Percentiles rank a stretch among this genome's conserved stretches.
Conservation (phyloP, 2,329 filamentous ascomycete species). For the Phoma sp. region DNA sequence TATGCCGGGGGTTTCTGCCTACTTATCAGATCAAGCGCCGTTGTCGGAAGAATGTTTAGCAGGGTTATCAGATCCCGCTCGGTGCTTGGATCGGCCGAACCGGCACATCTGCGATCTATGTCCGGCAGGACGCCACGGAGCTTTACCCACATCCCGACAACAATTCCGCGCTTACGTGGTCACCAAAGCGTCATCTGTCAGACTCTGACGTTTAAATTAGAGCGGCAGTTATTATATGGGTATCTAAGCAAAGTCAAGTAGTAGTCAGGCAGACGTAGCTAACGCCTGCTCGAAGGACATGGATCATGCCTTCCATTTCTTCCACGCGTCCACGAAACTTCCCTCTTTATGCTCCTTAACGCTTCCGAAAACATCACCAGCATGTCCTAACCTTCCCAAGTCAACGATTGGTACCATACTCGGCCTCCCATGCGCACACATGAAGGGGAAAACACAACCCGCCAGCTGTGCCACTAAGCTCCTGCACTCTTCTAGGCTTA, state of each 20-base stretch:
- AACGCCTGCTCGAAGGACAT: background rate
- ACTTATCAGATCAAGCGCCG: conserved; percentile 13
- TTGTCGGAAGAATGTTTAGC: conserved; percentile 15
- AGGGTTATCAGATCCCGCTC: conserved; percentile 17
- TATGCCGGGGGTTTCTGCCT: conserved; percentile 7
- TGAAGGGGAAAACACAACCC: conserved; percentile 75
- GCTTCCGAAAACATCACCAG: background rate
- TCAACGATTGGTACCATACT: conserved; percentile 58
- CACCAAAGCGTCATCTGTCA: background rate
- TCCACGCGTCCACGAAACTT: conserved; percentile 15
- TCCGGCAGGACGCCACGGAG: background rate
- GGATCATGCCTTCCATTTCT: conserved; percentile 5
- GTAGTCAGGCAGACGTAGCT: background rate
- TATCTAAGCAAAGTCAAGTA: background rate
- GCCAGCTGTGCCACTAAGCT: conserved; percentile 65
- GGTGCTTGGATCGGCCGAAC: conserved; percentile 2
- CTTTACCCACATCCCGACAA: conserved; percentile 9
- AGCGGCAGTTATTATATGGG: background rate
- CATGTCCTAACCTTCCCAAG: conserved; percentile 5
- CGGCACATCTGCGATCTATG: background rate
- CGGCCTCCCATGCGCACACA: conserved; percentile 78
- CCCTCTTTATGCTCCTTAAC: background rate
- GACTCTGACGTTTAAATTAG: background rate
- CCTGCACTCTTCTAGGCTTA: conserved; percentile 66
- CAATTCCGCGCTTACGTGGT: conserved; percentile 4